These are phyloP conservation scores for Moesziomyces globuligerus DNA, from an alignment of 1,284 basidiomycete species.

Conservation along the genomic window DNA sequence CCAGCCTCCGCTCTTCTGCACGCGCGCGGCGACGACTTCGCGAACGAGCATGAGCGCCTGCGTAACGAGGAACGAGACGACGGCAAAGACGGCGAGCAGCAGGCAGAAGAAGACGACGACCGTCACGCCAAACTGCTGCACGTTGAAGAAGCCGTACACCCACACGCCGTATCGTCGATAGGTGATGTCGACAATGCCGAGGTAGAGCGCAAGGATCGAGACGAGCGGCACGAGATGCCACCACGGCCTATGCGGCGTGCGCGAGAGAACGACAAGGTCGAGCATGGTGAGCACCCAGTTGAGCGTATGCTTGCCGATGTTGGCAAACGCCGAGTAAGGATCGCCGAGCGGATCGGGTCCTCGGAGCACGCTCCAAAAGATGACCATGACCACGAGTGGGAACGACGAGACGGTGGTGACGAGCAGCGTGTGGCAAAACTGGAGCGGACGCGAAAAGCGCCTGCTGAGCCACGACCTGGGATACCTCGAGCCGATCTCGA, in stretches of 20 bases:
- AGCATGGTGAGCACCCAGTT: constrained; percentile 74
- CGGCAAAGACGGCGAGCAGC: constrained; percentile 34
- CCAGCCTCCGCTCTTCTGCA: constrained; percentile 45
- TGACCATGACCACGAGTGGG: constrained; percentile 77
- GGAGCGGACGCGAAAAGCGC: constrained; percentile 28
- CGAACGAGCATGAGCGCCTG: constrained; percentile 44
- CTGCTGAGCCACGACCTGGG: constrained; percentile 29
- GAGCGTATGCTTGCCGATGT: constrained; percentile 75
- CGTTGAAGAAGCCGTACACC: constrained; percentile 54
- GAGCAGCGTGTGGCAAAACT: constrained; percentile 30
- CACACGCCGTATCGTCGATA: constrained; percentile 29
- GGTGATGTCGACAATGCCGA: constrained; percentile 70
- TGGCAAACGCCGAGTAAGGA: constrained; percentile 75
- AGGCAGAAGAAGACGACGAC: constrained; percentile 35
- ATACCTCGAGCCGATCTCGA: constrained; percentile 22
- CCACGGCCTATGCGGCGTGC: constrained; percentile 72
- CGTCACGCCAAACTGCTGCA: constrained; percentile 32
- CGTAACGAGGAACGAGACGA: constrained; percentile 41
- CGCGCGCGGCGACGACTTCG: constrained; percentile 28
- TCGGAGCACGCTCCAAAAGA: constrained; percentile 75
- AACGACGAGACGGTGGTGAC: constrained; percentile 33
- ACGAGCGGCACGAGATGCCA: constrained; percentile 71
- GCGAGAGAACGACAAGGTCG: constrained; percentile 73
- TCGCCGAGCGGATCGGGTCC: constrained; percentile 67
- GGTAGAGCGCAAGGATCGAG: constrained; percentile 72